These are phyloP conservation scores for Komagataella ulmi DNA, from an alignment of 805 yeast species.

Conservation along the genomic window DNA sequence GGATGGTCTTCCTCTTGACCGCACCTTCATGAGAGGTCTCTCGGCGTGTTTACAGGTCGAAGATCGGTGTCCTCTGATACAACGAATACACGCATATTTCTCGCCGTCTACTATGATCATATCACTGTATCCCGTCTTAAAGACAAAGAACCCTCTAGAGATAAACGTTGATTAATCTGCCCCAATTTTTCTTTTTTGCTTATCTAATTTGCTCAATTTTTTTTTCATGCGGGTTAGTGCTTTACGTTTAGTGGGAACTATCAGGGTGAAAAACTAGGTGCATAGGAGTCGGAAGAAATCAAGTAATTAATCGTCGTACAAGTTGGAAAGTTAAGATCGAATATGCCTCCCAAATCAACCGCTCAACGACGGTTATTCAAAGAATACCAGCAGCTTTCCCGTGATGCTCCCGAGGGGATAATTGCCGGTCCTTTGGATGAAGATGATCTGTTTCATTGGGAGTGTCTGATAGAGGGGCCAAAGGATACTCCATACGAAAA, in stretches of 20 bases:
- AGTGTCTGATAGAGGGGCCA: constrained; percentile 39
- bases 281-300: neutral
- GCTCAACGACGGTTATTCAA: constrained; percentile 82
- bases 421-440: constrained; percentile 75
- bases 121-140: neutral
- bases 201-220: neutral
- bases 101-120: constrained; percentile 75
- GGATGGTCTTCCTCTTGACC: constrained; percentile 82
- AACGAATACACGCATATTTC: constrained; percentile 73
- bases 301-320: too few species aligned
- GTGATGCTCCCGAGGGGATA: constrained; percentile 90
- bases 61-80: constrained; percentile 89
- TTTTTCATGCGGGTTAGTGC: too few species aligned
- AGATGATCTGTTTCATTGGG: constrained; percentile 37
- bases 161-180: constrained; percentile 1
- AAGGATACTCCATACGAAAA: constrained; percentile 35
- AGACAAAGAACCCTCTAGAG: constrained; percentile 2
- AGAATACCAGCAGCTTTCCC: constrained; percentile 76
- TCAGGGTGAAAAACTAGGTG: neutral
- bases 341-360: constrained; percentile 14
- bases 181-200: neutral
- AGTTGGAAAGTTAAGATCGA: neutral
- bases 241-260: too few species aligned
- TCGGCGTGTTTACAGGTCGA: constrained; percentile 73
- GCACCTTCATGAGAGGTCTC: constrained; percentile 72